Base-by-base conservation (phyloP, 2,329 filamentous ascomycete genomes). In the Colletotrichum acutatum region DNA sequence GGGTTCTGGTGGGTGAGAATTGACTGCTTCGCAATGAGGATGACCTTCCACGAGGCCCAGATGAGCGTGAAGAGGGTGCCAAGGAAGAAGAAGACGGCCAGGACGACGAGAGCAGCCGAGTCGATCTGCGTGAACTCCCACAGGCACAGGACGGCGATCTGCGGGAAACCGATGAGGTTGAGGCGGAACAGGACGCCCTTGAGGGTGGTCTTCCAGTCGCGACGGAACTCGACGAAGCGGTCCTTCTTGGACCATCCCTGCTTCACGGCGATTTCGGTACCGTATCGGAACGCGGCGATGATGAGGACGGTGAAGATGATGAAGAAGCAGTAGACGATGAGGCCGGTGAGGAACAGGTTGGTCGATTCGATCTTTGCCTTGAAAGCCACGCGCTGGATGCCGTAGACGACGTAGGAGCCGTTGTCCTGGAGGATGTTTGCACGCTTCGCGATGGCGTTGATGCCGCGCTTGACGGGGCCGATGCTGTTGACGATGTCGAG, bases 151-250 rank as follows among this genome's bases (percentile, higher is more conserved):
- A 98, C 93, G 63, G 92, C 91, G 88, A 98, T 95, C 80, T 97
- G 94, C 19, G 96, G 95, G 84, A 95, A 98, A 74, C 95, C 95
- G 78, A 98, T 97, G 53, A 98, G 89, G 57, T 95, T 91, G 78
- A 97, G 88, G 76, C 96, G 93, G 90, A 97, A 98, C 75, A 98
- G 88, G 77, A 98, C 97, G 71, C 96, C 96, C 86, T 97, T 97
- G 79, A 98, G 89, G 7, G 98, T 93, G 14, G 95, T 95, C 76
- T 92, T 91, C 96, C 96, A 98, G 77, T 94, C 95, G 78, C 97
- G 96, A 75, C 96, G 93, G 90, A 98, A 98, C 78, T 98, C 95
- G 78, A 93, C 87, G 83, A 98, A 98, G 78, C 94, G 95, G 81
- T 98, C 93, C 70, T 87, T 87, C 84, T 94, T 93, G 86, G 98